Conservation (phyloP, 805 yeast species). For the Starmera amethionina region DNA sequence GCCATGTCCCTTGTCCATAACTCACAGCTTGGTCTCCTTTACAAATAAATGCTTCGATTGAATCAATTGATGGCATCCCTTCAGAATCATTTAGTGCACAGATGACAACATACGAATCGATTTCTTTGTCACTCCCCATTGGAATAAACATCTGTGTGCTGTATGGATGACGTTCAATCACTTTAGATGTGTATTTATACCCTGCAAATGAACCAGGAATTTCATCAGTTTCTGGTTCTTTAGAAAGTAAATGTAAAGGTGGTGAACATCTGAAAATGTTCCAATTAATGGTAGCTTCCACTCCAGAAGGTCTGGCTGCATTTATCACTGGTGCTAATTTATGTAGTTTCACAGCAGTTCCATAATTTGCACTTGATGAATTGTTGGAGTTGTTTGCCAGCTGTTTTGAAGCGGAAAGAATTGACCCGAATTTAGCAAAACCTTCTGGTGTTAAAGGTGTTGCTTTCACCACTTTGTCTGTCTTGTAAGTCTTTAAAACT, state of each 20-base stretch:
- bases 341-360: constrained; percentile 78
- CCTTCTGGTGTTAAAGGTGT: constrained; percentile 53
- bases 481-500: constrained; percentile 25
- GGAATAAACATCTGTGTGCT: constrained; percentile 90
- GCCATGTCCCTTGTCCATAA: constrained; percentile 80
- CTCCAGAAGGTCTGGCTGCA: constrained; percentile 33
- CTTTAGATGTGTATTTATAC: constrained; percentile 28
- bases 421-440: constrained; percentile 64
- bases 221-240: constrained; percentile 1
- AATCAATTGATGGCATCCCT: constrained; percentile 18
- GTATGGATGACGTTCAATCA: constrained; percentile 83
- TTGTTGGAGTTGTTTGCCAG: constrained; percentile 26
- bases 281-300: constrained; percentile 55
- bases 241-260: constrained; percentile 43
- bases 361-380: constrained; percentile 67
- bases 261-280: constrained; percentile 78
- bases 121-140: constrained; percentile 55
- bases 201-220: constrained; percentile 1
- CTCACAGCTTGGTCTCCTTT: constrained; percentile 85
- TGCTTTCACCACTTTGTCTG: constrained; percentile 29
- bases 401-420: constrained; percentile 73
- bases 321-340: constrained; percentile 63
- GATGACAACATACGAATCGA: constrained; percentile 63
- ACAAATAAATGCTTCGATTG: constrained; percentile 61
- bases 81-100: constrained; percentile 48